phyloP scores from a whole-genome alignment of 306 rosid genomes.

The Lupinus albus region DNA sequence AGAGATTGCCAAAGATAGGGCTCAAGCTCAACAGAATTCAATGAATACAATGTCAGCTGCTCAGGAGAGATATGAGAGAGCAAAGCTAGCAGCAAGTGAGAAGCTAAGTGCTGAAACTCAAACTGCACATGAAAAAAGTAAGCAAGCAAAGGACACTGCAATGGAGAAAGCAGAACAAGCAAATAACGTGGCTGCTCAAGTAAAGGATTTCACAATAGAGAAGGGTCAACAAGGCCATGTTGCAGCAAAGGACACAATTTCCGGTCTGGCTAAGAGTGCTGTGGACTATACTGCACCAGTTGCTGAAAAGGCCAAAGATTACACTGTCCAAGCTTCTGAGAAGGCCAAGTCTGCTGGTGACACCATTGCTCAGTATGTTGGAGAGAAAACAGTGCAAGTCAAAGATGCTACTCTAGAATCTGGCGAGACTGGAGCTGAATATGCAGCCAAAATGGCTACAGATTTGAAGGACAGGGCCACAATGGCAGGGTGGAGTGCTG shows the following conservation, averaged over 20 bases:
- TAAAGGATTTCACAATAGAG: slow-evolving; percentile 32
- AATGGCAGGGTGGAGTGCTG: slow-evolving; percentile 69
- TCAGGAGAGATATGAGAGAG: slow-evolving; percentile 34
- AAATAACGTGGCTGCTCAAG: slow-evolving; percentile 3
- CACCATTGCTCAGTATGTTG: slow-evolving; percentile 45
- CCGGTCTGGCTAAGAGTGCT: slow-evolving; percentile 32
- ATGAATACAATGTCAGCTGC: no score
- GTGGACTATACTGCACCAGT: slow-evolving; percentile 41
- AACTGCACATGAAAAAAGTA: slow-evolving; percentile 34
- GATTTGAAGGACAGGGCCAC: slow-evolving; percentile 61
- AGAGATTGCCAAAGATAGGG: no score
- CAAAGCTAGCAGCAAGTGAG: slow-evolving; percentile 44
- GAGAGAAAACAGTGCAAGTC: slow-evolving; percentile 49
- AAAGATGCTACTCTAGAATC: slow-evolving; percentile 50
- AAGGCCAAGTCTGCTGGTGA: slow-evolving; percentile 39
- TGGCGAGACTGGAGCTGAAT: slow-evolving; percentile 47
- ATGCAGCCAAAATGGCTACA: slow-evolving; percentile 48
- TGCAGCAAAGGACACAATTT: slow-evolving; percentile 41
- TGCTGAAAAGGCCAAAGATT: slow-evolving; percentile 42
- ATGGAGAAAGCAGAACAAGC: slow-evolving; percentile 17
- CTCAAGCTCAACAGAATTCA: no score
- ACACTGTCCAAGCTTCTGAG: slow-evolving; percentile 44
- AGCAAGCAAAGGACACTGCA: slow-evolving; percentile 28
- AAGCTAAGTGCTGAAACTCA: slow-evolving; percentile 25
- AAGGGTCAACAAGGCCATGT: slow-evolving; percentile 42